Evolutionary conservation across 345 rosid genomes (phyloP).

Genomic region (Iberis pinnata): DNA sequence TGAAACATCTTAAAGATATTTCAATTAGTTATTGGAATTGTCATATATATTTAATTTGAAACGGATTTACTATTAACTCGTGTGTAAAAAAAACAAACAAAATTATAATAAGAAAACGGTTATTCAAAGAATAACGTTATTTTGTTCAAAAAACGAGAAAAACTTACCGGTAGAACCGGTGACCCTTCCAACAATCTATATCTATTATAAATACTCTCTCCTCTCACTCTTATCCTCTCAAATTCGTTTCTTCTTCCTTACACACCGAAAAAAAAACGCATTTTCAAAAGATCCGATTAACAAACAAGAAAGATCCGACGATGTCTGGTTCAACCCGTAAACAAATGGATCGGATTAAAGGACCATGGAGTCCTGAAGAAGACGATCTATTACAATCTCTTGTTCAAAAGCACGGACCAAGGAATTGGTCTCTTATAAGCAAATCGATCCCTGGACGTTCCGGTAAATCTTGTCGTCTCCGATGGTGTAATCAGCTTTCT

Average conservation of each 20-base stretch:
- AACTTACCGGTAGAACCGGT: constrained; percentile 29
- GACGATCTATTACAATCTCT: constrained; percentile 62
- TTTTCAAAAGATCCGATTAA: background rate
- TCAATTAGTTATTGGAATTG: no score
- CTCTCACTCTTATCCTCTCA: constrained; percentile 23
- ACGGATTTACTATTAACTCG: background rate
- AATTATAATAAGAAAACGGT: background rate
- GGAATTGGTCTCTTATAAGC: constrained; percentile 95
- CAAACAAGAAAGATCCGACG: constrained; percentile 2
- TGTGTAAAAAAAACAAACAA: background rate
- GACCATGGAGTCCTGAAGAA: constrained; percentile 96
- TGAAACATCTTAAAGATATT: no score
- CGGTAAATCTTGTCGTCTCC: constrained; percentile 83
- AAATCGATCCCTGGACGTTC: constrained; percentile 86
- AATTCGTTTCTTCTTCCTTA: constrained; percentile 7
- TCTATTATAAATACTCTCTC: constrained; percentile 23
- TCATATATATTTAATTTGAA: background rate
- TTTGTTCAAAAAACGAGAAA: constrained; percentile 21
- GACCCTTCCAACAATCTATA: constrained; percentile 6
- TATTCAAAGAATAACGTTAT: no score
- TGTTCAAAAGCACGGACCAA: constrained; percentile 67
- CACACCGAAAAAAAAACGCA: background rate
- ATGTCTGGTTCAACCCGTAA: constrained; percentile 26
- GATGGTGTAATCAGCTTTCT: constrained; percentile 96
- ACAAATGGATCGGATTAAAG: constrained; percentile 77